Evolutionary conservation across 768 basidiomycete species (phyloP), one percentile per base, ranked within the genome.

Genomic region (Leccinum uliginosum): DNA sequence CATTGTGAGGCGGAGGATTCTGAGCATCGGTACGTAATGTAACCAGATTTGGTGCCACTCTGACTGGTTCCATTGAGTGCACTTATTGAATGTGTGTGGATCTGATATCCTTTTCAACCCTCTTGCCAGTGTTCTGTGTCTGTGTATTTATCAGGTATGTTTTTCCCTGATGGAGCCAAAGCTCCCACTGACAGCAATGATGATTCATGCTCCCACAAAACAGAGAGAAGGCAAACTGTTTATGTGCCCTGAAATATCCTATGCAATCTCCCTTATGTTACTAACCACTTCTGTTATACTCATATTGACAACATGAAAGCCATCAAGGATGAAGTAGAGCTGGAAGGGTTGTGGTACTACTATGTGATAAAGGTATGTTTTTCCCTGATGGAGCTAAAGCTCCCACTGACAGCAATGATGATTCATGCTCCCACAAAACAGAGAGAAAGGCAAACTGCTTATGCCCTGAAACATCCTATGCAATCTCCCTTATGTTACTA

Each of bases 51-150:
- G 35, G 47, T 46, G 40, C 27, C 17, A 24, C 23, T 21, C 32
- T 60, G 30, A 57, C 49, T 15, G 64, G 30, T 34, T 51, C 30
- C 47, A 26, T 29, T 74, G n/a, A 83, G 96, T 95, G 0, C 96
- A 91, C 76, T 65, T 90, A 2, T 76, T 98, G 32, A 98, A 98
- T 66, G 75, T 94, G 53, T 87, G 96, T 49, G 95, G 94, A 34
- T 80, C 83, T 3, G 95, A 98, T 65, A 86, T 98, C 48, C 91
- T 91, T 0, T 91, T 84, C 77, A 94, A 92, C 67, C 96, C 96
- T 0, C 81, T n/a, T n/a, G n/a, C n/a, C n/a, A n/a, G n/a, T 98
- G 8, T 96, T 97, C 75, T 89, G 89, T 51, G 82, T 89, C 0
- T 98, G 95, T 67, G 73, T 94, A 19, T 90, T 86, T 63, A 78